Conservation (phyloP, 2,329 filamentous ascomycete genomes). For the Scytalidium sp. region DNA sequence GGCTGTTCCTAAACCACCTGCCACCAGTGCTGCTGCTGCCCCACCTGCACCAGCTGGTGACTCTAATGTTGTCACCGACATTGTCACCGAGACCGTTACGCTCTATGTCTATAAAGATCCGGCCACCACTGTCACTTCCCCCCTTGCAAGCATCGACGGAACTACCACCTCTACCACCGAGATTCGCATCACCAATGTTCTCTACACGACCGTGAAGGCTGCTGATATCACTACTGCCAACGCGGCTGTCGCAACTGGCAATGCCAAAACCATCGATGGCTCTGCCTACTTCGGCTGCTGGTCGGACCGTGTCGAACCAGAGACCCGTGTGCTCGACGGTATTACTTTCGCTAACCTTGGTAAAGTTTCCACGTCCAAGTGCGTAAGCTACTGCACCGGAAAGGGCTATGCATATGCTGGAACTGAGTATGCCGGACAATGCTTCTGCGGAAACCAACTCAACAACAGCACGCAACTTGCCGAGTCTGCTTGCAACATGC, state of each 20-base stretch:
- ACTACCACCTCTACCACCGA: slow-evolving; percentile 25
- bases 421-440: slow-evolving; percentile 45
- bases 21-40: not conserved
- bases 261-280: slow-evolving; percentile 20
- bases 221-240: slow-evolving; percentile 17
- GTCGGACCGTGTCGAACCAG: slow-evolving; percentile 28
- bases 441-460: slow-evolving; percentile 44
- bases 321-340: slow-evolving; percentile 35
- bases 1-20: slow-evolving; percentile 1
- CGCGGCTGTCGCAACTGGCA: slow-evolving; percentile 17
- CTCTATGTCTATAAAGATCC: slow-evolving; percentile 3
- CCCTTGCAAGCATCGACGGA: slow-evolving; percentile 25
- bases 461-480: slow-evolving; percentile 38
- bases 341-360: slow-evolving; percentile 39
- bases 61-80: not conserved
- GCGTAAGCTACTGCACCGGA: slow-evolving; percentile 45
- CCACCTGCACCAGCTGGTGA: not conserved
- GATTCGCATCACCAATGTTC: slow-evolving; percentile 44
- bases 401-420: slow-evolving; percentile 44
- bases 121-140: slow-evolving; percentile 5
- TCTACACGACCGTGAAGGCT: slow-evolving; percentile 32
- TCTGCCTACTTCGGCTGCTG: slow-evolving; percentile 43
- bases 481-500: slow-evolving; percentile 42
- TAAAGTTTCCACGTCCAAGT: slow-evolving; percentile 41
- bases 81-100: slow-evolving; percentile 7